Percentiles rank a stretch among this genome's conserved stretches.
Conservation (phyloP, 371 early-diverging fungal species). For the Mortierella sp. region DNA sequence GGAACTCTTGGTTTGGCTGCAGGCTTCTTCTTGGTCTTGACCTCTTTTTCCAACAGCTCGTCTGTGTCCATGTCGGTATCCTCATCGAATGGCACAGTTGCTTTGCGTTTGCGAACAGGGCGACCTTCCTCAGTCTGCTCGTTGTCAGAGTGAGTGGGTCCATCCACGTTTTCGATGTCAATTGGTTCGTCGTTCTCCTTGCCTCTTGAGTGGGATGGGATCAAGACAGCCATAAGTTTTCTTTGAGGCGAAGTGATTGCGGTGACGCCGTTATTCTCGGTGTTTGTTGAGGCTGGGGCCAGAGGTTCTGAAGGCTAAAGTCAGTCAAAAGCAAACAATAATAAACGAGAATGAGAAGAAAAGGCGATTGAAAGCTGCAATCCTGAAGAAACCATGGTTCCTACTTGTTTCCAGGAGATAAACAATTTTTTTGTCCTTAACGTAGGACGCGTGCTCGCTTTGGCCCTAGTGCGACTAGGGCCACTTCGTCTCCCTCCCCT, state of each 20-base stretch:
- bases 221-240: slow-evolving; percentile 7
- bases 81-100: slow-evolving; percentile 43
- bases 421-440: neutral
- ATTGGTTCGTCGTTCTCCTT: slow-evolving; percentile 51
- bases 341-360: neutral
- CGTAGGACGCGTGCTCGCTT: slow-evolving; percentile 24
- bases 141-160: slow-evolving; percentile 23
- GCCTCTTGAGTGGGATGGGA: slow-evolving; percentile 23
- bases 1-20: slow-evolving; percentile 28
- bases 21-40: slow-evolving; percentile 56
- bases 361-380: neutral
- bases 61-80: slow-evolving; percentile 58
- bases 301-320: slow-evolving; percentile 46
- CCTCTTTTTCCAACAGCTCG: slow-evolving; percentile 51
- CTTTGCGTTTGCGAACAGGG: slow-evolving; percentile 46
- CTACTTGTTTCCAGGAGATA: neutral
- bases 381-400: neutral
- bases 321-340: neutral
- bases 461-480: slow-evolving; percentile 35
- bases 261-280: slow-evolving; percentile 13
- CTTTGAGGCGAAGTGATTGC: slow-evolving; percentile 31
- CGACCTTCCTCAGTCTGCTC: slow-evolving; percentile 38
- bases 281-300: slow-evolving; percentile 39
- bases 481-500: neutral
- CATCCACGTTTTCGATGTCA: slow-evolving; percentile 47